These are phyloP conservation scores for Claviceps digitariae DNA, from an alignment of 2,329 filamentous ascomycete species.

Conservation along the genomic window DNA sequence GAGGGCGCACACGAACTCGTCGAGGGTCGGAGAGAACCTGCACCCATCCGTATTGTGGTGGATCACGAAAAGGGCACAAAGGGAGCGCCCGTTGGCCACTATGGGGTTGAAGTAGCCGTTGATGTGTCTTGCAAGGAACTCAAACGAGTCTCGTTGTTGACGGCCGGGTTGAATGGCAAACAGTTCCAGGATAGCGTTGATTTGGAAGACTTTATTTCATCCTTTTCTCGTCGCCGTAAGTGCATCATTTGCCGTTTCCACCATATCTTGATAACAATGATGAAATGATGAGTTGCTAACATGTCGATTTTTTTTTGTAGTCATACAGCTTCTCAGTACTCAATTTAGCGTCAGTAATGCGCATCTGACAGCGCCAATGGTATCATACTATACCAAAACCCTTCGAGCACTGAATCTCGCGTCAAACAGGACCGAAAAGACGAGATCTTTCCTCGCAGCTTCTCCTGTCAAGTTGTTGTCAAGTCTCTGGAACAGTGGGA, in stretches of 20 bases:
- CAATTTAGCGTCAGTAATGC: conserved; percentile 57
- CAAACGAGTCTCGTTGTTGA: conserved; percentile 35
- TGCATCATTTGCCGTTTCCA: neutral
- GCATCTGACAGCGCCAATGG: conserved; percentile 50
- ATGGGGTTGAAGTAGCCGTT: conserved; percentile 57
- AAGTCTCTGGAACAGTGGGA: conserved; percentile 57
- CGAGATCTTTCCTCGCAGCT: conserved; percentile 57
- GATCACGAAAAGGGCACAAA: conserved; percentile 56
- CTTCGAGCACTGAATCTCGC: conserved; percentile 52
- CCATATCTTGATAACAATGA: neutral
- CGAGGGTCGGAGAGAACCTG: conserved; percentile 53
- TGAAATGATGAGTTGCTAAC: neutral
- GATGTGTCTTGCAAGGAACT: conserved; percentile 44
- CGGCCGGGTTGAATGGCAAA: conserved; percentile 53
- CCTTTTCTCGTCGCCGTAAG: conserved; percentile 61
- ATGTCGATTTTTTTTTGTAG: conserved; percentile 29
- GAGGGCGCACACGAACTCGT: conserved; percentile 49
- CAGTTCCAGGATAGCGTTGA: conserved; percentile 63
- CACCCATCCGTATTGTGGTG: conserved; percentile 58
- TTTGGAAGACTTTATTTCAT: conserved; percentile 58
- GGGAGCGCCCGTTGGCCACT: conserved; percentile 51
- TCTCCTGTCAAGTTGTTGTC: conserved; percentile 87
- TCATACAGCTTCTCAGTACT: conserved; percentile 57
- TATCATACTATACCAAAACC: conserved; percentile 67
- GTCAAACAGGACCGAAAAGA: conserved; percentile 48